Base-by-base conservation (phyloP, 23 red algal species). In the Chondrus crispus region DNA sequence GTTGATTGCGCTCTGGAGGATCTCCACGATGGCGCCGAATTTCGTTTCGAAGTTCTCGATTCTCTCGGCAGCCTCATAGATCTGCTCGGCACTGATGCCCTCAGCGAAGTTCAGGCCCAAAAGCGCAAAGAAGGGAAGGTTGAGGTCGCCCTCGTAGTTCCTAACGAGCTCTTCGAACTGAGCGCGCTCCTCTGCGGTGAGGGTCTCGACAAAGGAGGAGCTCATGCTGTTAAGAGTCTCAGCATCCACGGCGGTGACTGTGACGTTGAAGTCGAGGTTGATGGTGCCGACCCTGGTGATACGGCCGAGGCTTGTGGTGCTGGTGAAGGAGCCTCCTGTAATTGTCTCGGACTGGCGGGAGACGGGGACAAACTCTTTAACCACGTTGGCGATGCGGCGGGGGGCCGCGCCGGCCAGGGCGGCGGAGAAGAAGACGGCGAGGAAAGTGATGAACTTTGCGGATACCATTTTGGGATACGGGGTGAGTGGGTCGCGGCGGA, bases 261-360 rank as follows among this genome's bases (percentile, higher is more conserved):
- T 70, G 22, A 85, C 69, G 82, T 85, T 85, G 43, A 68, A 85
- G 64, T 64, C 50, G 18, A 85, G 62, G n/a, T 14, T 18, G 51
- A n/a, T n/a, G 16, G n/a, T n/a, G 14, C 51, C 51, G n/a, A 55
- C 51, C n/a, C 51, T n/a, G 1, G 51, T 55, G 51, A 55, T n/a
- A 14, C 51, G 51, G 51, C 16, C 14, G 51, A 55, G n/a, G 51
- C 51, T n/a, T 18, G 51, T 18, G 14, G 51, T 18, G n/a, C 16
- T 18, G 14, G 16, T 55, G 51, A 18, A 18, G 16, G n/a, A 14
- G n/a, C 16, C 51, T 14, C 14, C 14, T 18, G 14, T 55, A 14
- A 55, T n/a, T 14, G 14, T 1, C 0, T 1, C 51, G 16, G 14
- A n/a, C 16, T n/a, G 51, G 51, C n/a, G 16, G n/a, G n/a, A 14